A percentile compares a stretch with the other conserved stretches of the same genome.
Evolutionary conservation across 352 stramenopile species (phyloP).

Genomic region (Phytophthora idaei): DNA sequence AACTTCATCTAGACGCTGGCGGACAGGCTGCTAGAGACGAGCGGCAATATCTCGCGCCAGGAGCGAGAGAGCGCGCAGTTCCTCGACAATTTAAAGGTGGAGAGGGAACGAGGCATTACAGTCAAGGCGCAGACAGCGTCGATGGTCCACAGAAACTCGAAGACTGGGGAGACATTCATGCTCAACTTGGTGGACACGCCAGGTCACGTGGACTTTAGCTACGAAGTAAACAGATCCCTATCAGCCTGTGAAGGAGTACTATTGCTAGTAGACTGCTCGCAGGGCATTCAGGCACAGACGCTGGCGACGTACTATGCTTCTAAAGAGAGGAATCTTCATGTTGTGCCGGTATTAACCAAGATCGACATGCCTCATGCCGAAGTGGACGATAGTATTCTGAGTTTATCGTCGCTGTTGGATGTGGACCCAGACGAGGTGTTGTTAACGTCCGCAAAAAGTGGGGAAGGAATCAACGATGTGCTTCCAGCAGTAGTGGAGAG

Average conservation of each 20-base stretch:
- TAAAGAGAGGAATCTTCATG: conserved; percentile 95
- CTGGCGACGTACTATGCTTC: conserved; percentile 96
- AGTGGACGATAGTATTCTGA: conserved; percentile 88
- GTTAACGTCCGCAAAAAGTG: conserved; percentile 95
- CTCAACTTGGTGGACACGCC: conserved; percentile 98
- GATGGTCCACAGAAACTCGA: conserved; percentile 91
- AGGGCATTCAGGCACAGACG: conserved; percentile 99
- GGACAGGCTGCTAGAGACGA: conserved; percentile 90
- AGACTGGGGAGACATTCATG: conserved; percentile 86
- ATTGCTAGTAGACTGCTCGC: conserved; percentile 97
- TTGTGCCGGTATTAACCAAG: conserved; percentile 98
- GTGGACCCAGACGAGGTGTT: conserved; percentile 96
- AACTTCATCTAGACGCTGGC: conserved; percentile 67
- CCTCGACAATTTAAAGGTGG: conserved; percentile 93
- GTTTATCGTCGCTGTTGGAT: conserved; percentile 76
- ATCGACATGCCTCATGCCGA: conserved; percentile 98
- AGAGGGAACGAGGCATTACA: conserved; percentile 98
- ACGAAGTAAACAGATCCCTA: conserved; percentile 97
- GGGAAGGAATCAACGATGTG: conserved; percentile 88
- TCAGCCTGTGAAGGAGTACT: conserved; percentile 97
- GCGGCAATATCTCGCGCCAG: conserved; percentile 88
- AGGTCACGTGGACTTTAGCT: conserved; percentile 98
- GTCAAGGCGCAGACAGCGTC: conserved; percentile 98
- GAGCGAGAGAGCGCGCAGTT: conserved; percentile 86
- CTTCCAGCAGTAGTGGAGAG: conserved; percentile 81